Base-by-base conservation (phyloP, 2,329 filamentous ascomycete genomes). In the Xylariaceae sp. region DNA sequence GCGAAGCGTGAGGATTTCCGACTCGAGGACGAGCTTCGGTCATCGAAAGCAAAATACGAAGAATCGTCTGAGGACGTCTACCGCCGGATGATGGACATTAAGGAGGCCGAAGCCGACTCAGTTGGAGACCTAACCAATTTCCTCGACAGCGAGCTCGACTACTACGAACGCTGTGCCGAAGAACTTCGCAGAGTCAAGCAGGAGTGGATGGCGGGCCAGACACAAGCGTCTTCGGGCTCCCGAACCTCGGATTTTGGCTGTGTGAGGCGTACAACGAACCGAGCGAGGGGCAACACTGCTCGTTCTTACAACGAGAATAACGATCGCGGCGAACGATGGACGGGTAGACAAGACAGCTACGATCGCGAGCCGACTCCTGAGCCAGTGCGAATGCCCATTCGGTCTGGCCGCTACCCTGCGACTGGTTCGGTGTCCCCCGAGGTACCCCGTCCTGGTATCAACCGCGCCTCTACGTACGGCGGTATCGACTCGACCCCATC, bases 81-180 rank as follows among this genome's bases (percentile, higher is more conserved):
- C 67, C 86, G 94, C 58, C 85, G 94, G 53, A 98, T 98, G 95
- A 87, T 96, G 75, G 94, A 98, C 70, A 96, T 98, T 77, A 94
- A 95, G 77, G 93, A 97, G 68, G 85, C 91, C 19, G 94, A 98
- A 75, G 82, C 81, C 39, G 94, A 98, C 62, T 92, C 88, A 69
- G 85, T 96, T 37, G 81, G 84, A 44, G 92, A 96, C 69, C 79
- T 98, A 54, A 87, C 87, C 3, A 79, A 85, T 16, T 96, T 98
- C 73, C 78, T 98, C 48, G 93, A 98, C 60, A 89, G 91, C 36
- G 90, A 98, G 76, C 82, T 98, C 56, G 88, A 90, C 62, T 97
- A 95, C 76, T 90, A 97, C 72, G 94, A 98, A 72, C 88, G 90
- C 59, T 96, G 92, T 72, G 85, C 90, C 51, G 93, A 97, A 65